A percentile compares a stretch with the other conserved stretches of the same genome.
Evolutionary conservation across 768 basidiomycete species (phyloP).

Genomic region (Stropharia rugosoannulata): DNA sequence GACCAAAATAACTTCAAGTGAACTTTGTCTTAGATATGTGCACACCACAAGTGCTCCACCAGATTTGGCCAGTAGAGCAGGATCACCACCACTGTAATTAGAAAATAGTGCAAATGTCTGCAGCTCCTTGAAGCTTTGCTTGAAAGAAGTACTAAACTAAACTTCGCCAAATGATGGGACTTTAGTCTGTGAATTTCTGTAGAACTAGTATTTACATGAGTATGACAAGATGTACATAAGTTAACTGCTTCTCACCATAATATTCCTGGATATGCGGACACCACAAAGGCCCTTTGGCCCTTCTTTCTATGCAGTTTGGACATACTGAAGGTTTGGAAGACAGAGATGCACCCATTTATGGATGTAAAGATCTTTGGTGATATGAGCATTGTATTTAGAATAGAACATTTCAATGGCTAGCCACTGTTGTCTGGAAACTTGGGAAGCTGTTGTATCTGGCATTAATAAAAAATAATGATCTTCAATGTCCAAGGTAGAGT

Average conservation of each 20-base stretch:
- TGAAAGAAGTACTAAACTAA: constrained; percentile 17
- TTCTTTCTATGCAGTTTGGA: constrained; percentile 9
- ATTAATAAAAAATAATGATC: constrained; percentile 4
- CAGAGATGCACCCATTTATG: constrained; percentile 5
- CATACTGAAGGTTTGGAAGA: constrained; percentile 13
- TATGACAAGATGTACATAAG: background rate
- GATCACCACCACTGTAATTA: constrained; percentile 5
- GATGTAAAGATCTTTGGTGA: background rate
- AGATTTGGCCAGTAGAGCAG: constrained; percentile 3
- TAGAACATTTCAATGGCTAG: background rate
- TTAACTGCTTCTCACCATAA: constrained; percentile 6
- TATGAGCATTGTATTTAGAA: background rate
- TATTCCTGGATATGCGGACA: constrained; percentile 10
- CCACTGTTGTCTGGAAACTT: background rate
- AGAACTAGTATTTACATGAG: background rate
- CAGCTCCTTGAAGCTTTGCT: background rate
- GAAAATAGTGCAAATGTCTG: constrained; percentile 13
- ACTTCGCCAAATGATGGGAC: constrained; percentile 12
- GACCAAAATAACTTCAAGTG: constrained; percentile 1
- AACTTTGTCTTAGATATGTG: background rate
- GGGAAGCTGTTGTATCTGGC: background rate
- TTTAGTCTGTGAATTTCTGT: background rate
- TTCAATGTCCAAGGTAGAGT: background rate
- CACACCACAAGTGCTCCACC: constrained; percentile 5
- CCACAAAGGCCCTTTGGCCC: background rate